A percentile compares a stretch with the other conserved stretches of the same genome.
Conservation (phyloP, 208 protist species). For the Trypanosomatidae sp. region DNA sequence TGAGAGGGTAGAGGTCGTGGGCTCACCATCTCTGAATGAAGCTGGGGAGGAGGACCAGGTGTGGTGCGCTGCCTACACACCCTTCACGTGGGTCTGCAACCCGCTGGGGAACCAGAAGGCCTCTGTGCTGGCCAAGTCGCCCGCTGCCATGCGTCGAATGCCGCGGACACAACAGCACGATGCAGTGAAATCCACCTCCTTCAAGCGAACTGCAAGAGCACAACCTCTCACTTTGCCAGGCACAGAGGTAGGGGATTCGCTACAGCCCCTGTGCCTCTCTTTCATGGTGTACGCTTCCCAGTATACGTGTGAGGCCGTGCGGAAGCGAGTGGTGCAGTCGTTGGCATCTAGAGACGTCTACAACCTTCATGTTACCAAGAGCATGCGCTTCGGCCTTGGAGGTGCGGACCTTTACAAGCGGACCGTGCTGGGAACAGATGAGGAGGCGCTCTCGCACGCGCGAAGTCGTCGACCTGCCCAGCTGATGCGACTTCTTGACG, state of each 20-base stretch:
- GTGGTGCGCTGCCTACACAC: conserved; percentile 32
- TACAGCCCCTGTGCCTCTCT: conserved; percentile 6
- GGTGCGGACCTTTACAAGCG: background rate
- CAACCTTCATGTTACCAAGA: conserved; percentile 18
- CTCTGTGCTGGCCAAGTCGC: conserved; percentile 7
- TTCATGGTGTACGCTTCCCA: conserved; percentile 15
- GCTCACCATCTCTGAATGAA: background rate
- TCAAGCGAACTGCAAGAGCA: background rate
- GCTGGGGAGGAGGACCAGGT: background rate
- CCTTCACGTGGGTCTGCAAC: conserved; percentile 36
- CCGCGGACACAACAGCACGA: background rate
- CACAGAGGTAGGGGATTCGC: background rate
- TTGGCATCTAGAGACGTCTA: conserved; percentile 5
- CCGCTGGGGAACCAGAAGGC: conserved; percentile 24
- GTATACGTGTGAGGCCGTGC: conserved; percentile 13
- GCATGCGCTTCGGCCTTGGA: conserved; percentile 16
- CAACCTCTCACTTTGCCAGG: too few relatives aligned
- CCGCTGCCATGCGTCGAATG: background rate
- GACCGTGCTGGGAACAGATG: background rate
- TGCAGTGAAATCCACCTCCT: background rate
- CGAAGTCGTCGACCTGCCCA: conserved; percentile 8
- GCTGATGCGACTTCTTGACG: conserved; percentile 24
- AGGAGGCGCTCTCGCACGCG: conserved; percentile 1
- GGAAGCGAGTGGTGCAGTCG: conserved; percentile 7
- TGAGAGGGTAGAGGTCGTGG: conserved; percentile 6